Evolutionary conservation across 2,329 filamentous ascomycete genomes (phyloP), one percentile per base, ranked within the genome.

Genomic region (Exophiala calicioides): DNA sequence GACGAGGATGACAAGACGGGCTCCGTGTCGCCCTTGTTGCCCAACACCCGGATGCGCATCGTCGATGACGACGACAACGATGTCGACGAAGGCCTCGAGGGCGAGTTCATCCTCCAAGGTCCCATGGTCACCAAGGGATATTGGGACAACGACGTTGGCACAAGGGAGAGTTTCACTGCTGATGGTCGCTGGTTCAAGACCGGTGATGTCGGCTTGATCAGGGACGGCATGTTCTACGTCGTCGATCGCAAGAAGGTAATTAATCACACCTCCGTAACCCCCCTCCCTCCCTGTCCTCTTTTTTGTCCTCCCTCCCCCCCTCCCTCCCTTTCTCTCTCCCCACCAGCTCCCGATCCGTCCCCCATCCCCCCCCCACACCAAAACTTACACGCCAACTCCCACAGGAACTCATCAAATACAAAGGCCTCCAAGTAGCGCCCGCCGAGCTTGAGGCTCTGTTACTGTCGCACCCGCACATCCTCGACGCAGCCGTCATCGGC

Each of bases 181-280:
- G 55, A 59, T 68, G 88, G 93, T 53, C 87, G 87, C 1, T 96
- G 84, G 74, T 95, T 95, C 76, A 90, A 85, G 67, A 95, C 90
- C 0, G 90, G 90, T 2, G 90, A 96, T 60, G 81, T 95, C 20
- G 87, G 88, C 4, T 81, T 88, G 54, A 79, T 86, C 58, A 87
- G 94, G 60, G 38, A 53, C 5, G 87, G 86, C n/a, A 87, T 93
- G 62, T 87, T 94, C 60, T 95, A 84, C 72, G 90, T 95, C 62
- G 94, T 90, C 1, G 90, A 96, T 63, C 84, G 90, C 5, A 75
- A 89, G 26, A 90, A 88, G 72, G 74, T 55, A 46, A 33, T 38
- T 39, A 24, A 19, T n/a, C 15, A 20, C 13, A 19, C 19, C 6
- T 32, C 16, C 21, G n/a, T 4, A 6, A n/a, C 27, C 36, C 3